phyloP scores from a whole-genome alignment of 148 eudicot genomes.

The Arctostaphylos glauca region DNA sequence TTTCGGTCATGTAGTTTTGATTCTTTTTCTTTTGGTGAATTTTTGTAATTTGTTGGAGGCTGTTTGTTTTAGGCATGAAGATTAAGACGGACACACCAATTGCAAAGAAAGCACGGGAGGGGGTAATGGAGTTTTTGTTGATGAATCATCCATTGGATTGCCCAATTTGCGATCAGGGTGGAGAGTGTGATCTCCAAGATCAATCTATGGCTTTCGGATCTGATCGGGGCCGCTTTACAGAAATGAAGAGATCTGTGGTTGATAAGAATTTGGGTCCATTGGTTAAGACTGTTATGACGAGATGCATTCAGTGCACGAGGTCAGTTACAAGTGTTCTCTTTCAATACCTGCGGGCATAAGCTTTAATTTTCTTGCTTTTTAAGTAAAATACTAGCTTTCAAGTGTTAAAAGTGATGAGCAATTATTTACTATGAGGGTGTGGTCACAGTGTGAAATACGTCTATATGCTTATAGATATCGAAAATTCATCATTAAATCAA shows the following conservation, averaged over 20 bases:
- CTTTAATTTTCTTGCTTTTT: background rate
- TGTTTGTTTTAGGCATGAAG: slow-evolving; percentile 72
- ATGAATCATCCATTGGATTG: slow-evolving; percentile 99
- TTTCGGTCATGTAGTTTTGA: slow-evolving; percentile 1
- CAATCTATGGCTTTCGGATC: slow-evolving; percentile 99
- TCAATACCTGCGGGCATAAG: background rate
- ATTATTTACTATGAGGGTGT: background rate
- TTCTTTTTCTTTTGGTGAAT: background rate
- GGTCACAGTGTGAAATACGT: too few relatives aligned
- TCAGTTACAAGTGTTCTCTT: slow-evolving; percentile 17
- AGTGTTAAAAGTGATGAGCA: background rate
- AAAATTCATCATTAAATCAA: too few relatives aligned
- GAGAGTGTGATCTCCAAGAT: slow-evolving; percentile 99
- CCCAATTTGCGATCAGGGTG: slow-evolving; percentile 99
- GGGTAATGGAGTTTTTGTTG: slow-evolving; percentile 95
- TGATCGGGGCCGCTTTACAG: slow-evolving; percentile 95
- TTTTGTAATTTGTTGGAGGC: slow-evolving; percentile 1
- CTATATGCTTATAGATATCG: too few relatives aligned
- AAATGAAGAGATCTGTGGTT: slow-evolving; percentile 95
- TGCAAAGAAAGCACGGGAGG: slow-evolving; percentile 98
- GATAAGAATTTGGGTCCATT: slow-evolving; percentile 97
- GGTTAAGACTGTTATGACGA: slow-evolving; percentile 98
- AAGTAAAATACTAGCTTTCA: background rate
- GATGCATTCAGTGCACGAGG: slow-evolving; percentile 99
- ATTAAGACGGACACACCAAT: slow-evolving; percentile 95